phyloP scores from a whole-genome alignment of 2,329 filamentous ascomycete genomes.

The Penicillium sp. region DNA sequence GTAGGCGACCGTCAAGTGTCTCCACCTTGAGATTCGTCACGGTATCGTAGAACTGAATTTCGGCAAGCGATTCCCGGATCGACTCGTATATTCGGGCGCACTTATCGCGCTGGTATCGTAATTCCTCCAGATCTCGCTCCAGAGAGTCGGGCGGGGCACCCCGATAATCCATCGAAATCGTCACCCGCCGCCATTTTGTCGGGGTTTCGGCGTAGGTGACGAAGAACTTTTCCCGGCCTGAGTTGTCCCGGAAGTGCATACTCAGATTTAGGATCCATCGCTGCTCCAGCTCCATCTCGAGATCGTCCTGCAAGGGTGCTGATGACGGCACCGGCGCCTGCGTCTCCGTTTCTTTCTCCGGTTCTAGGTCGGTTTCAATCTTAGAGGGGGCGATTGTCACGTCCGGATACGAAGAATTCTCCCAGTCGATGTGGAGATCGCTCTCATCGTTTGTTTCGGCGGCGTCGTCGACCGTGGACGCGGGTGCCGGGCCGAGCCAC shows the following conservation, averaged over 20 bases:
- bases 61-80: conserved; percentile 86
- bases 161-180: conserved; percentile 91
- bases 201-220: conserved; percentile 87
- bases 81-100: conserved; percentile 92
- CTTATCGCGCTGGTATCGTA: conserved; percentile 88
- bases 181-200: conserved; percentile 82
- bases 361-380: conserved; percentile 1
- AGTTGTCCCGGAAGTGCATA: conserved; percentile 96
- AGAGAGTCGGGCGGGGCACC: conserved; percentile 79
- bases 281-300: conserved; percentile 81
- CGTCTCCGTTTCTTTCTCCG: not conserved
- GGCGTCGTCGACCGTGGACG: conserved; percentile 42
- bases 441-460: conserved; percentile 39
- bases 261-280: conserved; percentile 97
- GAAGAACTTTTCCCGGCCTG: conserved; percentile 95
- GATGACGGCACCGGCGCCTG: conserved; percentile 17
- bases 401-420: conserved; percentile 32
- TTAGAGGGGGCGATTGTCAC: conserved; percentile 34
- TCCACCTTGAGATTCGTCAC: conserved; percentile 95
- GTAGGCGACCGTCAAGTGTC: conserved; percentile 83
- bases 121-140: conserved; percentile 78
- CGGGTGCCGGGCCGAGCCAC: conserved; percentile 41
- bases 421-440: conserved; percentile 38
- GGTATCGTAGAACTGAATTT: conserved; percentile 94
- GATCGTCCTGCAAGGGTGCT: conserved; percentile 44